Evolutionary conservation across 495 filamentous ascomycete genomes (phyloP), one percentile per base, ranked within the genome.

Genomic region (Cercophora scortea): DNA sequence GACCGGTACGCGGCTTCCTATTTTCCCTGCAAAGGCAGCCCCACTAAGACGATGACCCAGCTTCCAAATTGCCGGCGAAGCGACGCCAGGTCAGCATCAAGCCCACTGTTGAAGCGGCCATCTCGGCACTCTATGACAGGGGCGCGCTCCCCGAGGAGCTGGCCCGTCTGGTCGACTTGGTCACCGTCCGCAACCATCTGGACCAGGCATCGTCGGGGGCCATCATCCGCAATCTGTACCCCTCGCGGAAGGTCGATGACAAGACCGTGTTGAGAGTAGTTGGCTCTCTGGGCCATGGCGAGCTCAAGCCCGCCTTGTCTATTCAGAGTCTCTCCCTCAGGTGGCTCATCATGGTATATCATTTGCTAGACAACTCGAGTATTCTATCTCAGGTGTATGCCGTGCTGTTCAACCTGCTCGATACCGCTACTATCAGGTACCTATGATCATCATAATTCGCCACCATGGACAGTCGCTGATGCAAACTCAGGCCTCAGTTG

Each of bases 291-390:
- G 90, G 90, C 10, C 83, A 88, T 58, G 89, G 87, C 59, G 81
- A 82, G 61, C 76, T 78, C 53, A 96, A 94, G 61, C 85, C 89
- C 15, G 82, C 82, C 12, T 75, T 81, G n/a, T 69, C 77, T 40
- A 83, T 83, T 4, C 90, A 84, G 62, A 77, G 78, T 33, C 70
- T 81, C 45, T 72, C 94, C 19, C 70, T 95, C 45, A 81, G 79
- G 72, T 96, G 90, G 90, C 72, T 95, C 43, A 75, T 90, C 32
- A 80, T 89, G 71, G 75, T 89, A 8, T 84, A 93, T 58, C 84
- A 89, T 52, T 62, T 86, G 44, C 67, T 95, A 13, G 81, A 89
- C 40, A 83, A 87, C 40, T 75, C 75, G 32, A 63, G 66, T 3
- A 71, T 85, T 13, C 66, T 96, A 32, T 83, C 83, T 0, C 85